A percentile compares a stretch with the other conserved stretches of the same genome.
Conservation (phyloP, 768 basidiomycete species). For the Candolleomyces eurysporus region DNA sequence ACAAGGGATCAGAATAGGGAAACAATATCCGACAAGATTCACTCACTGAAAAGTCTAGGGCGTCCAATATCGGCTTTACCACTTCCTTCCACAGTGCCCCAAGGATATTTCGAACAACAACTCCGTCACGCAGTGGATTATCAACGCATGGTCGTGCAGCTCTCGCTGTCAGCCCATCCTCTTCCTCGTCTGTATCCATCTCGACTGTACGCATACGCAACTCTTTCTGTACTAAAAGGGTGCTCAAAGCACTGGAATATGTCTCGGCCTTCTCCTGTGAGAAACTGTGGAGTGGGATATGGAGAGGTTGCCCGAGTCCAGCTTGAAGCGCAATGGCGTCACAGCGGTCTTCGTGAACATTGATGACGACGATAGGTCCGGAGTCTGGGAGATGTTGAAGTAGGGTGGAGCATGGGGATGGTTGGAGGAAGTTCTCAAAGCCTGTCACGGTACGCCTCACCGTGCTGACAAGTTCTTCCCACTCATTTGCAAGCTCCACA, state of each 20-base stretch:
- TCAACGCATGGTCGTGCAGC: too few species aligned
- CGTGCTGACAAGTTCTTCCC: background rate
- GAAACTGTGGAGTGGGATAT: constrained; percentile 10
- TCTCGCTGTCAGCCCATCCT: background rate
- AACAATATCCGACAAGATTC: background rate
- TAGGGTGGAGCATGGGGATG: background rate
- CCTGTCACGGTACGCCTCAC: background rate
- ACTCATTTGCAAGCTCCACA: background rate
- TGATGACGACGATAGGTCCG: constrained; percentile 11
- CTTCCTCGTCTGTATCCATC: constrained; percentile 10
- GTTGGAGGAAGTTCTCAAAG: constrained; percentile 5
- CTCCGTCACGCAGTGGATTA: too few species aligned
- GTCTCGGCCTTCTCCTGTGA: background rate
- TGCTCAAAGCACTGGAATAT: background rate
- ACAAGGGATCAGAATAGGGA: too few species aligned
- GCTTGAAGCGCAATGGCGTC: constrained; percentile 7
- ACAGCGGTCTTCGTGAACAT: background rate
- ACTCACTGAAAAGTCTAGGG: constrained; percentile 7
- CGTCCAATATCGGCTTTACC: constrained; percentile 9
- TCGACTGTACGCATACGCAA: constrained; percentile 7
- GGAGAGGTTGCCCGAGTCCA: background rate
- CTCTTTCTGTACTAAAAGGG: background rate
- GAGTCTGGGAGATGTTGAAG: background rate
- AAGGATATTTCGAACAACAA: background rate
- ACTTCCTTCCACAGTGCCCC: background rate